Evolutionary conservation across 2,329 filamentous ascomycete genomes (phyloP).

Genomic region (Aspergillus ochraceoroseus): DNA sequence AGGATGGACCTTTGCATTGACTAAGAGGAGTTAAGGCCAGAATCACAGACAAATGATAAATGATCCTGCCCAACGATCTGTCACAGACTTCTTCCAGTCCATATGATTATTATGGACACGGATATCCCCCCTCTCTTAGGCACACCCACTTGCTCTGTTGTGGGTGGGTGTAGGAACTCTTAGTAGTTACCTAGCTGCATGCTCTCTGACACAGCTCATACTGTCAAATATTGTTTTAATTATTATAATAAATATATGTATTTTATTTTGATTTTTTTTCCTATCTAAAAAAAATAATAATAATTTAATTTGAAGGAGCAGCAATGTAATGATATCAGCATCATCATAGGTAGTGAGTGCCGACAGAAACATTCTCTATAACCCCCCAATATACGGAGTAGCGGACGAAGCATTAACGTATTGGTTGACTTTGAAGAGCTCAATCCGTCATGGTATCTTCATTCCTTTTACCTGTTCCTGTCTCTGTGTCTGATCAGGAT

Average conservation of each 20-base stretch:
- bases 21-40: constrained; percentile 8
- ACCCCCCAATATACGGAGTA: not conserved
- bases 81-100: too few species aligned
- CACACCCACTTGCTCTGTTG: constrained; percentile 2
- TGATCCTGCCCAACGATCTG: constrained; percentile 9
- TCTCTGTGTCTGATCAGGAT: not conserved
- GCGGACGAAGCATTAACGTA: too few species aligned
- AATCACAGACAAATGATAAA: constrained; percentile 3
- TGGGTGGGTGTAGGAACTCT: constrained; percentile 7
- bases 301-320: constrained; percentile 2
- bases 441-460: constrained; percentile 2
- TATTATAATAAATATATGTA: constrained; percentile 3
- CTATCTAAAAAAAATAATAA: too few species aligned
- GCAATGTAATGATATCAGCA: constrained; percentile 8
- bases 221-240: constrained; percentile 5
- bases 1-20: too few species aligned
- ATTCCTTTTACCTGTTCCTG: too few species aligned
- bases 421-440: too few species aligned
- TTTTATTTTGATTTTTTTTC: constrained; percentile 5
- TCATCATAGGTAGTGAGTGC: not conserved
- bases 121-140: constrained; percentile 9
- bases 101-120: not conserved
- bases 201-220: constrained; percentile 14
- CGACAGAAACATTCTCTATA: not conserved
- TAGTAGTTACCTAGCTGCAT: constrained; percentile 18